phyloP scores from a whole-genome alignment of 768 basidiomycete genomes.

The Trametes elegans region DNA sequence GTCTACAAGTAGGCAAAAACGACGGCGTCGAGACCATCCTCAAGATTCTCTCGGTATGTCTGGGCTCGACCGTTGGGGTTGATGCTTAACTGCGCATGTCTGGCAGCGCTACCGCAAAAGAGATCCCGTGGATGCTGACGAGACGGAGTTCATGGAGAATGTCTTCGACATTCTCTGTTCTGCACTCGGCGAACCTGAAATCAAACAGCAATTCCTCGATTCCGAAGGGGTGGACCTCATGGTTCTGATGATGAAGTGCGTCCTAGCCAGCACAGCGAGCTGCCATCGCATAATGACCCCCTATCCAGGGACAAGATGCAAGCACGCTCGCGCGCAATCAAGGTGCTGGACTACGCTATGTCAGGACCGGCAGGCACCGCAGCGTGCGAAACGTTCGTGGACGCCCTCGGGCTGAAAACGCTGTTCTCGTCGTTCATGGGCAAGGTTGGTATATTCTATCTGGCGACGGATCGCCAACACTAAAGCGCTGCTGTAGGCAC shows the following conservation, averaged over 20 bases:
- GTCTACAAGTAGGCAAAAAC: constrained; percentile 62
- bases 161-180: constrained; percentile 90
- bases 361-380: constrained; percentile 68
- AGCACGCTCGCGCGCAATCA: constrained; percentile 81
- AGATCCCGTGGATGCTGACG: constrained; percentile 85
- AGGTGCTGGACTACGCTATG: constrained; percentile 88
- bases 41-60: constrained; percentile 76
- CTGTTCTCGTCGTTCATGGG: constrained; percentile 93
- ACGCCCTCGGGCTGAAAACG: constrained; percentile 83
- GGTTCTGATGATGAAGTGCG: constrained; percentile 97
- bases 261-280: constrained; percentile 19
- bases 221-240: constrained; percentile 95
- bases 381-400: constrained; percentile 83
- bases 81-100: background rate
- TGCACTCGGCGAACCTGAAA: constrained; percentile 69
- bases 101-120: constrained; percentile 80
- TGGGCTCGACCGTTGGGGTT: no score
- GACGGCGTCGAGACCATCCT: constrained; percentile 79
- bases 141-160: constrained; percentile 98
- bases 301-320: constrained; percentile 74
- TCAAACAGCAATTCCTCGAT: constrained; percentile 81
- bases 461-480: background rate
- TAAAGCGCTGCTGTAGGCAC: background rate
- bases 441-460: constrained; percentile 42
- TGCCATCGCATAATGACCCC: no score